Evolutionary conservation across 345 rosid species (phyloP), one percentile per base, ranked within the genome.

Genomic region (Erucastrum elatum): DNA sequence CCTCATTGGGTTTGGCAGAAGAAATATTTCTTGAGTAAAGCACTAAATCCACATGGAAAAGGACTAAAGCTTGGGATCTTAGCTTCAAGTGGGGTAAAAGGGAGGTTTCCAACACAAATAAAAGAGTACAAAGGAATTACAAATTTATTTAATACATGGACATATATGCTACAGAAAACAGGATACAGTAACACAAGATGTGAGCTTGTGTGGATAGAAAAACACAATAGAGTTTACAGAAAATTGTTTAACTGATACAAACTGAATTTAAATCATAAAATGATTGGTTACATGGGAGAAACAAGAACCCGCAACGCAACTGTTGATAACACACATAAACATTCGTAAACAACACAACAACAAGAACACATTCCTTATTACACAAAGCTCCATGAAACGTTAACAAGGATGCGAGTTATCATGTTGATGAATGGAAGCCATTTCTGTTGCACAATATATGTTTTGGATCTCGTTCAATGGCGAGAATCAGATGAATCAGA

Each of bases 401-500:
- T 26, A 25, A 74, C 21, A 21, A 21, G 21, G 21, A 21, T 21
- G 21, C 21, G 1, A 21, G 21, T 30, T 16, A 41, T 0, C 51
- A 76, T 0, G 4, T 59, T 68, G 68, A 16, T 29, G 59, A 44
- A 39, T 27, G 31, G 17, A 21, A 30, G 4, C 31, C 49, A 4
- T 58, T 37, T 11, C 11, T 39, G 60, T 25, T 11, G 25, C 63
- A 31, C 29, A 56, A 5, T 6, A 7, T 25, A 55, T 5, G 6
- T n/a, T 37, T 53, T 27, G 46, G 12, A 61, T 8, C 63, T 62
- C 6, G 66, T 53, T 78, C 1, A 78, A 65, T 78, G 72, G 62
- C 67, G 77, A 78, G 81, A 78, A 65, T 56, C 72, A 13, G 72
- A 77, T 34, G 75, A 77, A 77, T 64, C 80, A 77, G 75, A 71